Percentiles rank a stretch among this genome's conserved stretches.
Conservation (phyloP, 2,329 filamentous ascomycete species). For the Hypoxylon sp. region DNA sequence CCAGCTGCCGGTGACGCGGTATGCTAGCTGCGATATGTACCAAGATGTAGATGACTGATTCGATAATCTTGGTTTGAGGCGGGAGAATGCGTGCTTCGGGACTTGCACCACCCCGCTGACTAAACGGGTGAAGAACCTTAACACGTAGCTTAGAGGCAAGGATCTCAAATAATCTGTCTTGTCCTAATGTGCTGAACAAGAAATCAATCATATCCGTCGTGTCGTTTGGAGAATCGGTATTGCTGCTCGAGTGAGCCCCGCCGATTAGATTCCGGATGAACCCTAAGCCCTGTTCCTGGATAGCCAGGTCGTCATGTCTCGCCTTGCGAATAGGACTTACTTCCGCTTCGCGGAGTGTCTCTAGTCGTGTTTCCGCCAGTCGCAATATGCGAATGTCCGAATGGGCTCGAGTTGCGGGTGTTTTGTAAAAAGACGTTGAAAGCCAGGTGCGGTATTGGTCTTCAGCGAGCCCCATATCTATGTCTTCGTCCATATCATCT, state of each 20-base stretch:
- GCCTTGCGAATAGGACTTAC: slow-evolving; percentile 77
- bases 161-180: slow-evolving; percentile 84
- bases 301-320: slow-evolving; percentile 82
- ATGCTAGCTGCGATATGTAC: slow-evolving; percentile 90
- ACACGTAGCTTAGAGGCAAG: slow-evolving; percentile 82
- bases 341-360: slow-evolving; percentile 74
- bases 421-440: slow-evolving; percentile 42
- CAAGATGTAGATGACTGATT: slow-evolving; percentile 83
- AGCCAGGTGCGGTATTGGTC: slow-evolving; percentile 57
- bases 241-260: slow-evolving; percentile 65
- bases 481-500: slow-evolving; percentile 70
- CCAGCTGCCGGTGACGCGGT: slow-evolving; percentile 81
- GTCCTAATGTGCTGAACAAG: slow-evolving; percentile 81
- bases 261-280: slow-evolving; percentile 92
- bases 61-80: slow-evolving; percentile 78
- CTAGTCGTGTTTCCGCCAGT: slow-evolving; percentile 66
- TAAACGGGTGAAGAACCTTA: slow-evolving; percentile 69
- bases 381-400: slow-evolving; percentile 57
- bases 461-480: slow-evolving; percentile 68
- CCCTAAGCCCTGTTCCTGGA: slow-evolving; percentile 92
- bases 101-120: slow-evolving; percentile 56
- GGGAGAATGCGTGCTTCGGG: slow-evolving; percentile 67
- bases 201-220: slow-evolving; percentile 86
- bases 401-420: slow-evolving; percentile 28
- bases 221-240: slow-evolving; percentile 65